Evolutionary conservation across 2,329 filamentous ascomycete species (phyloP).

Genomic region (Venturiaceae sp.): DNA sequence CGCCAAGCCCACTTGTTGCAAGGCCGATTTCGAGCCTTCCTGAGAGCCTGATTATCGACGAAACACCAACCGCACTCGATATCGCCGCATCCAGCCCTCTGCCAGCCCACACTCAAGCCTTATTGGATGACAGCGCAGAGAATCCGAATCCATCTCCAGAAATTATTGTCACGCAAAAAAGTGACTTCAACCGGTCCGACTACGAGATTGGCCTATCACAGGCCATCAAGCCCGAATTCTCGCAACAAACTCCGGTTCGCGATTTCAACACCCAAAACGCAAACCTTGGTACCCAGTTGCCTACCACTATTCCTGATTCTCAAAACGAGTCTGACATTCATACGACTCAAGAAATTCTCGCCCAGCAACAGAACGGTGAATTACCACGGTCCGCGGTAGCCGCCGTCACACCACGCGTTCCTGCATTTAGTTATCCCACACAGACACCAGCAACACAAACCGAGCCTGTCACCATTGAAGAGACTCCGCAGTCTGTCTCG

Average conservation of each 20-base stretch:
- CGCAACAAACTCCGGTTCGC: constrained; percentile 1
- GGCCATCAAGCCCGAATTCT: not conserved
- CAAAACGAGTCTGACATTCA: not conserved
- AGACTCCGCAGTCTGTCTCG: not conserved
- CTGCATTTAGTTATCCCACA: not conserved
- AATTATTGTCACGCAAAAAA: not conserved
- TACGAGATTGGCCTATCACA: constrained; percentile 6
- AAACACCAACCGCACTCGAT: not conserved
- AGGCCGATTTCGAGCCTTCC: not conserved
- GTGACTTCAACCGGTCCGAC: constrained; percentile 2
- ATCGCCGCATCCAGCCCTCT: not conserved
- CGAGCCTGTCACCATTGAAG: not conserved
- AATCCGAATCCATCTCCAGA: not conserved
- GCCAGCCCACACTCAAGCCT: not conserved
- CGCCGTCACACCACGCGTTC: not conserved
- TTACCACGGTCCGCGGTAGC: not conserved
- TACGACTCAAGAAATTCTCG: not conserved
- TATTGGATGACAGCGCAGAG: not conserved
- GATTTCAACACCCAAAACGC: not conserved
- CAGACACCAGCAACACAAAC: not conserved
- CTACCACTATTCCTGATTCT: constrained; percentile 2
- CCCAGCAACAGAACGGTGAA: not conserved
- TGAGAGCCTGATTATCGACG: not conserved
- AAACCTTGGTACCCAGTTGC: not conserved
- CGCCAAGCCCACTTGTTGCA: not conserved